A percentile compares a stretch with the other conserved stretches of the same genome.
Conservation (phyloP, 1,139 yeast species). For the Sugiyamaella castrensis region DNA sequence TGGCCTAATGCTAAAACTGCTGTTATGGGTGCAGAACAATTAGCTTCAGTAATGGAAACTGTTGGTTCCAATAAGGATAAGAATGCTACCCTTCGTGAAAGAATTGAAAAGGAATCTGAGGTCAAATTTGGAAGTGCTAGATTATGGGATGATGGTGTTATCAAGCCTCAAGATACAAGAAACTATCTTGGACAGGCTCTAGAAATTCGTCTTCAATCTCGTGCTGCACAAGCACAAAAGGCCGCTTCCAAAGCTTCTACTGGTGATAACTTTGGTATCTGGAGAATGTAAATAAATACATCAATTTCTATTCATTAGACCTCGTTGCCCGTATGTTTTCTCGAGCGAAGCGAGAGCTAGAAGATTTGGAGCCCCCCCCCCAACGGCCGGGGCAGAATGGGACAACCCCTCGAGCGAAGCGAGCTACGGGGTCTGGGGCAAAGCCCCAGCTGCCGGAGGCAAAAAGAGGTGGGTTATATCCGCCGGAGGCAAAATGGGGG, state of each 20-base stretch:
- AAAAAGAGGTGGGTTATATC: slow-evolving; percentile 5
- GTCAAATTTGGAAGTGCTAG: slow-evolving; percentile 36
- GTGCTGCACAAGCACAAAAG: slow-evolving; percentile 13
- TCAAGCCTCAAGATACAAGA: slow-evolving; percentile 36
- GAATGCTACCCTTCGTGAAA: slow-evolving; percentile 28
- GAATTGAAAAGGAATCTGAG: slow-evolving; percentile 35
- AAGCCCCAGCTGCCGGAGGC: slow-evolving; percentile 11
- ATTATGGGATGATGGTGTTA: slow-evolving; percentile 39
- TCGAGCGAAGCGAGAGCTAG: too few species aligned
- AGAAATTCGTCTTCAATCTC: slow-evolving; percentile 30
- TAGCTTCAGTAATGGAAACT: slow-evolving; percentile 36
- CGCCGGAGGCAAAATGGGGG: slow-evolving; percentile 5
- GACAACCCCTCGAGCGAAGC: too few species aligned
- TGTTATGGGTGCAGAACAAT: slow-evolving; percentile 40
- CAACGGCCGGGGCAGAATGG: too few species aligned
- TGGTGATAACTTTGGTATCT: slow-evolving; percentile 33
- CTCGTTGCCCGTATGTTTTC: too few species aligned
- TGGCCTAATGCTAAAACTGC: slow-evolving; percentile 40
- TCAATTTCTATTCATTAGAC: too few species aligned
- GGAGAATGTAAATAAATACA: slow-evolving; percentile 33
- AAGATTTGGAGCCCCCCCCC: too few species aligned
- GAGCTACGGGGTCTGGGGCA: slow-evolving; percentile 7
- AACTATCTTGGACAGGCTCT: slow-evolving; percentile 36
- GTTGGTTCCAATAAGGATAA: slow-evolving; percentile 30
- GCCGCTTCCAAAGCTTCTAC: slow-evolving; percentile 2